These are phyloP conservation scores for Phytophthora litchii DNA, from an alignment of 352 stramenopile species.

Conservation along the genomic window DNA sequence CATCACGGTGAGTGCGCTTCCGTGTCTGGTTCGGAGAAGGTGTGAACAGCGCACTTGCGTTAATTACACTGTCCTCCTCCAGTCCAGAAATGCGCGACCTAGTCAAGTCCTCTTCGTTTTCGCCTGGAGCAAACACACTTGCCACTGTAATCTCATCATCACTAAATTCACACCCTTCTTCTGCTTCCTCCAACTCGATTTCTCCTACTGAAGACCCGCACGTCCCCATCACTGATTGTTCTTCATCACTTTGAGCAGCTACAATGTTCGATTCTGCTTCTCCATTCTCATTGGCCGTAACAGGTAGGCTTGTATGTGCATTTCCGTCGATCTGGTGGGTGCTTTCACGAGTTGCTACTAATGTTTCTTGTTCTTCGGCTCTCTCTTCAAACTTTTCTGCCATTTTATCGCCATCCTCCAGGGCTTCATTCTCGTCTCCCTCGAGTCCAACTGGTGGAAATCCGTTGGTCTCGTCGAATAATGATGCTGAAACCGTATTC, in stretches of 20 bases:
- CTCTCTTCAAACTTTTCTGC: too few relatives aligned
- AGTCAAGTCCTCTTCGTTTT: too few relatives aligned
- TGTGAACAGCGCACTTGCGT: too few relatives aligned
- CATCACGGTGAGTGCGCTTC: constrained; percentile 13
- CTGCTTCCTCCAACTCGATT: neutral
- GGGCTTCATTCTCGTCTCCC: neutral
- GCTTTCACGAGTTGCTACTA: too few relatives aligned
- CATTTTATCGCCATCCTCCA: neutral
- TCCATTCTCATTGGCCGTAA: neutral
- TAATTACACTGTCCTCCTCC: too few relatives aligned
- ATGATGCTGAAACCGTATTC: neutral
- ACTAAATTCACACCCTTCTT: neutral
- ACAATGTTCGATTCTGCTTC: neutral
- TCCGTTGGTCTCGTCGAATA: neutral
- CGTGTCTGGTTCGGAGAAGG: neutral
- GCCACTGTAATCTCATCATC: constrained; percentile 1
- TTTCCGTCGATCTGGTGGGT: neutral
- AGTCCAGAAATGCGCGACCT: too few relatives aligned
- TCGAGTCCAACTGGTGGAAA: neutral
- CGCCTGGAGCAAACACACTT: too few relatives aligned
- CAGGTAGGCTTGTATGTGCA: neutral
- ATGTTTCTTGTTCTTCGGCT: too few relatives aligned
- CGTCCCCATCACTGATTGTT: neutral
- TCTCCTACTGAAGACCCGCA: neutral
- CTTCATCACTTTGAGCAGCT: neutral